These are phyloP conservation scores for Hygrophoropsis aurantiaca DNA, from an alignment of 768 basidiomycete species.

Conservation along the genomic window DNA sequence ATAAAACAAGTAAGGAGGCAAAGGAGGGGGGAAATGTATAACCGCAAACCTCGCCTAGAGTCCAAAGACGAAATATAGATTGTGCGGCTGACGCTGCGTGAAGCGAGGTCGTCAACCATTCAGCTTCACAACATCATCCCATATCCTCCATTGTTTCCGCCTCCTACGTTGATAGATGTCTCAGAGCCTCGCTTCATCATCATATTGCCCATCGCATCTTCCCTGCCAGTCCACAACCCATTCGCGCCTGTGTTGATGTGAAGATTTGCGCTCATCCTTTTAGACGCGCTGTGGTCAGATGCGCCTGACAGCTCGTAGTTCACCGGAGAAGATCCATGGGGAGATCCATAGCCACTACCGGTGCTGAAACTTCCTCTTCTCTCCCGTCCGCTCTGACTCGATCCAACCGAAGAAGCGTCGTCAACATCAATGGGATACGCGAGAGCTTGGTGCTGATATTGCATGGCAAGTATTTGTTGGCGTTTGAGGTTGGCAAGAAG, in stretches of 20 bases:
- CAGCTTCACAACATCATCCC: conserved; percentile 35
- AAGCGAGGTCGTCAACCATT: conserved; percentile 4
- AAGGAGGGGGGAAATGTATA: conserved; percentile 10
- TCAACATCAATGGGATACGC: conserved; percentile 35
- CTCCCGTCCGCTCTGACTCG: conserved; percentile 30
- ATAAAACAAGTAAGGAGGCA: conserved; percentile 10
- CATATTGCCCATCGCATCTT: conserved; percentile 34
- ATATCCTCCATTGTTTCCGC: conserved; percentile 37
- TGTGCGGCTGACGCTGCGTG: neutral
- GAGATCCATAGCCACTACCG: conserved; percentile 31
- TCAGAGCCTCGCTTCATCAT: conserved; percentile 33
- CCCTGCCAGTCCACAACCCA: conserved; percentile 23
- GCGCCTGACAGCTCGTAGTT: conserved; percentile 36
- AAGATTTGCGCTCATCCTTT: conserved; percentile 21
- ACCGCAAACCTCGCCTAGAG: conserved; percentile 11
- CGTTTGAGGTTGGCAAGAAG: conserved; percentile 23
- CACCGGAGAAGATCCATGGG: conserved; percentile 24
- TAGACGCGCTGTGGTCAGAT: conserved; percentile 22
- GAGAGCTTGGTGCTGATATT: conserved; percentile 26
- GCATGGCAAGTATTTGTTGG: conserved; percentile 32
- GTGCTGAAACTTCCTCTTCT: conserved; percentile 39
- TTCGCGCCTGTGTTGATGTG: conserved; percentile 25
- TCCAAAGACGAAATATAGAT: conserved; percentile 11
- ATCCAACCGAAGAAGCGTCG: conserved; percentile 38
- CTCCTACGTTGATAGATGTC: conserved; percentile 38